Base-by-base conservation (phyloP, 345 rosid species). In the Aquilaria yunnanensis region DNA sequence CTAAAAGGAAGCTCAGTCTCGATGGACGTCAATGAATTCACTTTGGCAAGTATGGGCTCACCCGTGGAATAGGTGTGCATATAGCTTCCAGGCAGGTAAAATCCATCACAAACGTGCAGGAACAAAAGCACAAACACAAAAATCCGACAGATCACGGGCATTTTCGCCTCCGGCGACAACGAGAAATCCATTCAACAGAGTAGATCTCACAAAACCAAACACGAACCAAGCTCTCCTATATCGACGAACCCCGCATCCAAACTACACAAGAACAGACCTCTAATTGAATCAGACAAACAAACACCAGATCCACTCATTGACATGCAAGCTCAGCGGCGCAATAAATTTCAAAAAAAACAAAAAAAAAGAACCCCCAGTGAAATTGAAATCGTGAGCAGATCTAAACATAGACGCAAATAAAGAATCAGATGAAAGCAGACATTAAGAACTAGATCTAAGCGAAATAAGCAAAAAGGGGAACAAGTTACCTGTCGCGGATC, bases 21-120 rank as follows among this genome's bases (percentile, higher is more conserved):
- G 2, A 92, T 87, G 34, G 98, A 89, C n/a, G 98, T 92, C 74
- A 92, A 72, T 29, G 98, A 89, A 72, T 84, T 89, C 16, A 92
- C 96, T 72, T 92, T 89, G 46, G 89, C 89, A 30, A 2, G n/a
- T 55, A 93, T 78, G 4, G 41, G 0, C 6, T 86, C 88, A 2
- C 70, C 63, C 2, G 75, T 64, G 0, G 92, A 83, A 72, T 85
- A 90, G 0, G 92, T 90, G 57, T 72, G 83, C 96, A 89, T 89
- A 68, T 92, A 86, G 76, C 96, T 89, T 66, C 98, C 95, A 0
- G 98, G 95, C 51, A 89, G 65, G 69, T 89, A 89, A 68, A 92
- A 92, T 54, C 95, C 96, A 80, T 73, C 49, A 74, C 88, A 83
- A 61, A 57, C 62, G 51, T 74, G 70, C 10, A 52, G 34, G 51